Evolutionary conservation across 306 rosid genomes (phyloP).

Genomic region (Vachellia collinsii): DNA sequence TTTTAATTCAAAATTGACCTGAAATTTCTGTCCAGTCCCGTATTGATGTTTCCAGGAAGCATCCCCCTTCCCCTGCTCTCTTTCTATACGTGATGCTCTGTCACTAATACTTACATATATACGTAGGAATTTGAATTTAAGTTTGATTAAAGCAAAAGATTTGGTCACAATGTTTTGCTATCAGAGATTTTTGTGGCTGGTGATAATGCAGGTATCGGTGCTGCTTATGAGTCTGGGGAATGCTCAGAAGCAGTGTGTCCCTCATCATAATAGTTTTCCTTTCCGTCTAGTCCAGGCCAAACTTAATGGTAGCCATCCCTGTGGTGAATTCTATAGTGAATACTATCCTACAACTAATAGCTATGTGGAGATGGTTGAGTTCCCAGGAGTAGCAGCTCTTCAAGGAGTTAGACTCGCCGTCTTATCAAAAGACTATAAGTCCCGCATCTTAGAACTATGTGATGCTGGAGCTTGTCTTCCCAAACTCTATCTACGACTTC

Average conservation of each 20-base stretch:
- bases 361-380: not conserved
- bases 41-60: too few relatives aligned
- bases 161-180: not conserved
- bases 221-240: not conserved
- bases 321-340: too few relatives aligned
- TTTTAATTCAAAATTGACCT: not conserved
- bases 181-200: not conserved
- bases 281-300: conserved; percentile 7
- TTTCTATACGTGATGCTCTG: not conserved
- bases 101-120: not conserved
- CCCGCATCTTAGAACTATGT: not conserved
- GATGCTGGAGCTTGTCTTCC: not conserved
- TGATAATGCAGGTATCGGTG: not conserved
- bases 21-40: too few relatives aligned
- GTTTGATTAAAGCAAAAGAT: not conserved
- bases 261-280: too few relatives aligned
- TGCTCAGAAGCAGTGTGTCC: not conserved
- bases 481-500: not conserved
- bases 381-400: not conserved
- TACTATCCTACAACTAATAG: not conserved
- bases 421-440: not conserved
- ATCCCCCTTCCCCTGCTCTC: not conserved
- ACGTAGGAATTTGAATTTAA: not conserved
- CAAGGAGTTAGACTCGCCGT: not conserved
- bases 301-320: not conserved